These are phyloP conservation scores for Fraxinus xanthoxyloides DNA, from an alignment of 305 asterid species.

Conservation along the genomic window DNA sequence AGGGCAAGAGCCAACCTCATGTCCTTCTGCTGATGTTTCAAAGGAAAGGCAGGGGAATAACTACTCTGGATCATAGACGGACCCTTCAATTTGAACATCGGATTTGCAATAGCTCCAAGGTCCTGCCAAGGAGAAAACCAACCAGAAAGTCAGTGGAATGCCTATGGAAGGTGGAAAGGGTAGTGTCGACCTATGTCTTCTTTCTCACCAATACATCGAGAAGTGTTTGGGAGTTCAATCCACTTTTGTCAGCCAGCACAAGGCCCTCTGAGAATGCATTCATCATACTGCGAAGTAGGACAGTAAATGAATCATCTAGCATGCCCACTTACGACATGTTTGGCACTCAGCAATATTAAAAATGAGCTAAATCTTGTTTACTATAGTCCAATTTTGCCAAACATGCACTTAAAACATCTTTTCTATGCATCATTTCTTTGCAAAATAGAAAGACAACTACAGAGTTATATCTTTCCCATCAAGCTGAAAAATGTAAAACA, in stretches of 20 bases:
- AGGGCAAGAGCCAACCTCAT: constrained; percentile 94
- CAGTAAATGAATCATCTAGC: not conserved
- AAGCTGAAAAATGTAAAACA: not conserved
- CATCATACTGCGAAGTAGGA: constrained; percentile 71
- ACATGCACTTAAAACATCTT: not conserved
- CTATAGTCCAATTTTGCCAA: not conserved
- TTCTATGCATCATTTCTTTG: not conserved
- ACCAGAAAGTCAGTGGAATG: constrained; percentile 12
- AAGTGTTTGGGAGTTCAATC: constrained; percentile 70
- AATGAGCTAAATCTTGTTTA: too few species aligned
- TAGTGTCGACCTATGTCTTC: not conserved
- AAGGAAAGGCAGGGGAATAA: constrained; percentile 84
- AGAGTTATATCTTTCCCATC: not conserved
- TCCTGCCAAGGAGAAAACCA: constrained; percentile 47
- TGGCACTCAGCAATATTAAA: too few species aligned
- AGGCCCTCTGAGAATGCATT: constrained; percentile 96
- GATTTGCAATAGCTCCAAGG: constrained; percentile 88
- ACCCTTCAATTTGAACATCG: constrained; percentile 92
- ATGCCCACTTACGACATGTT: not conserved
- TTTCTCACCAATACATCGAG: constrained; percentile 79
- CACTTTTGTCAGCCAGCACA: constrained; percentile 81
- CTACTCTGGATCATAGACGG: constrained; percentile 68
- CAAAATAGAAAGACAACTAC: not conserved
- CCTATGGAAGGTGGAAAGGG: not conserved
- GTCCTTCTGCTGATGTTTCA: constrained; percentile 95